Evolutionary conservation across 192 early-diverging fungal genomes (phyloP).

Genomic region (Chytriomyces confervae): DNA sequence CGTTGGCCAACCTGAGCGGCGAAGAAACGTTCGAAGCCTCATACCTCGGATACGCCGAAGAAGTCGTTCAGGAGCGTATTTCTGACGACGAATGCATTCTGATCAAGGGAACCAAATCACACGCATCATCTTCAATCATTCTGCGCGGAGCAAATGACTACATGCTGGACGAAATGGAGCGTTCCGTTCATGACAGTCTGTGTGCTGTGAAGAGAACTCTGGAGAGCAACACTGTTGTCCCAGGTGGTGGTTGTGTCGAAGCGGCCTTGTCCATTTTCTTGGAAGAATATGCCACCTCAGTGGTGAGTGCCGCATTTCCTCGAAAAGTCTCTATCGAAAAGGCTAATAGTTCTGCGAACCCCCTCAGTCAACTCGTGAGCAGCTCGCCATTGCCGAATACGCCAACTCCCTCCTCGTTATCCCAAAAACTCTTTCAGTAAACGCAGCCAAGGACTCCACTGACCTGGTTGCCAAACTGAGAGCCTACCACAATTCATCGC

Average conservation of each 20-base stretch:
- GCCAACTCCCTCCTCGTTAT: slow-evolving; percentile 93
- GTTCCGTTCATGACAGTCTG: slow-evolving; percentile 92
- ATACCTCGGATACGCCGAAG: slow-evolving; percentile 90
- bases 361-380: slow-evolving; percentile 88
- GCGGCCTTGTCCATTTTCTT: slow-evolving; percentile 94
- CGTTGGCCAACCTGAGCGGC: slow-evolving; percentile 96
- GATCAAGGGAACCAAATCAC: slow-evolving; percentile 88
- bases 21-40: slow-evolving; percentile 95
- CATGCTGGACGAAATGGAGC: slow-evolving; percentile 99
- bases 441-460: slow-evolving; percentile 98
- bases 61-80: slow-evolving; percentile 96
- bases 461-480: slow-evolving; percentile 97
- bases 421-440: slow-evolving; percentile 97
- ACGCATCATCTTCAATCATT: slow-evolving; percentile 89
- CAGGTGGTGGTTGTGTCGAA: slow-evolving; percentile 97
- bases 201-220: slow-evolving; percentile 96
- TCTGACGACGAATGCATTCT: slow-evolving; percentile 98
- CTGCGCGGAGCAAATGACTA: slow-evolving; percentile 99
- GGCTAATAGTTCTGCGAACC: neutral
- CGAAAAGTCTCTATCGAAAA: no score
- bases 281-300: slow-evolving; percentile 97
- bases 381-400: slow-evolving; percentile 97
- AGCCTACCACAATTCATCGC: slow-evolving; percentile 93
- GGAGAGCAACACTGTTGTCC: slow-evolving; percentile 94
- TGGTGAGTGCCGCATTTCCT: slow-evolving; percentile 56